These are phyloP conservation scores for Apostasia ramifera DNA, from an alignment of 106 monocot species.

Conservation along the genomic window DNA sequence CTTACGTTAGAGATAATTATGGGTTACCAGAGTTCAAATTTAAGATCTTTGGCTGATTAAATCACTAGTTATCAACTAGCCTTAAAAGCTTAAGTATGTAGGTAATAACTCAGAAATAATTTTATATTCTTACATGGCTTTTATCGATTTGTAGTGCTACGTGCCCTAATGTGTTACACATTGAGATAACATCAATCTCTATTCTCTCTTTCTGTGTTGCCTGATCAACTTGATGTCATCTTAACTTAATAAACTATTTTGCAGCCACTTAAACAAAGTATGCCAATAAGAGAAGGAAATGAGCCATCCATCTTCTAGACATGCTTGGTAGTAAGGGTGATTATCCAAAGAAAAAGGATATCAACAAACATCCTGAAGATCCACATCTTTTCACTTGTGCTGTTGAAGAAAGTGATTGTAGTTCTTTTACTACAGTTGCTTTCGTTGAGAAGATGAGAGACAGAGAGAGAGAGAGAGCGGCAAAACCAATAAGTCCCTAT, in stretches of 20 bases:
- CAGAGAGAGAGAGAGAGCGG: too few relatives aligned
- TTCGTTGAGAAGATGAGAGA: background rate
- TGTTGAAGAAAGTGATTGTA: slow-evolving; percentile 18
- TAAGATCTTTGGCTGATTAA: too few relatives aligned
- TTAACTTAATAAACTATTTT: background rate
- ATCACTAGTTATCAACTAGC: too few relatives aligned
- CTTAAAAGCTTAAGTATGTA: too few relatives aligned
- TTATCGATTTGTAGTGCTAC: too few relatives aligned
- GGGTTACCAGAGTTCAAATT: too few relatives aligned
- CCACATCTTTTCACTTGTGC: slow-evolving; percentile 27
- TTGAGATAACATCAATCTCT: too few relatives aligned
- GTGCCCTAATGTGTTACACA: too few relatives aligned
- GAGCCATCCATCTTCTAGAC: slow-evolving; percentile 26
- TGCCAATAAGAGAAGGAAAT: slow-evolving; percentile 24
- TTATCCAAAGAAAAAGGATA: slow-evolving; percentile 32
- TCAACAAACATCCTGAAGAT: slow-evolving; percentile 13
- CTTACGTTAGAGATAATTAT: too few relatives aligned
- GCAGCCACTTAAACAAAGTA: slow-evolving; percentile 23
- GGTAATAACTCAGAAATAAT: too few relatives aligned
- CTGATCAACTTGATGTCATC: background rate
- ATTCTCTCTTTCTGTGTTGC: background rate
- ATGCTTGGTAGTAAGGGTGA: slow-evolving; percentile 17
- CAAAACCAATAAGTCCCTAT: too few relatives aligned
- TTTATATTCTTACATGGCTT: too few relatives aligned
- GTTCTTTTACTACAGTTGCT: background rate